Evolutionary conservation across 2,329 filamentous ascomycete species (phyloP).

Genomic region (Monosporascus sp.): DNA sequence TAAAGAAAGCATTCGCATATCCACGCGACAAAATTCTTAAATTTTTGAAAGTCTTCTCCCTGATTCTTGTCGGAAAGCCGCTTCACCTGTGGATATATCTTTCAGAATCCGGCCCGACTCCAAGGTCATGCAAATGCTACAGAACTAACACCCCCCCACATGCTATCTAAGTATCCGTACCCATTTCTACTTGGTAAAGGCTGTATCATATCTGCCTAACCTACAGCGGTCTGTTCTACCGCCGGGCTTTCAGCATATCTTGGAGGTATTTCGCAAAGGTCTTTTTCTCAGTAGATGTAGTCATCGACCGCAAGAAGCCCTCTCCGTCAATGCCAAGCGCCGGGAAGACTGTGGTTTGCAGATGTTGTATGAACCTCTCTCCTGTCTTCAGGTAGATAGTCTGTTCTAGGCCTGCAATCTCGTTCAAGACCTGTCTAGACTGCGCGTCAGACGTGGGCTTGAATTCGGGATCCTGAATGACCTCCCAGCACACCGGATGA

Average conservation of each 20-base stretch:
- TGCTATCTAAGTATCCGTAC: background rate
- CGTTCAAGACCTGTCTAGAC: constrained; percentile 78
- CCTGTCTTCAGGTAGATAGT: constrained; percentile 89
- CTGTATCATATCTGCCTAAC: background rate
- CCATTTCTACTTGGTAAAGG: background rate
- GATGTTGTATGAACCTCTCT: constrained; percentile 66
- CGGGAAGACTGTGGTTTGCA: constrained; percentile 60
- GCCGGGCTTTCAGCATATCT: constrained; percentile 45
- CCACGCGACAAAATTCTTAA: too few species aligned
- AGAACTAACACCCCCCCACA: background rate
- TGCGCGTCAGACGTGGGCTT: constrained; percentile 77
- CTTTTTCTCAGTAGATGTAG: constrained; percentile 55
- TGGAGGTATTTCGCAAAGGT: constrained; percentile 60
- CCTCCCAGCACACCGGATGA: constrained; percentile 84
- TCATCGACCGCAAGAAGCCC: constrained; percentile 55
- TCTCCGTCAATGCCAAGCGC: constrained; percentile 58
- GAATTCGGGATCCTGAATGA: constrained; percentile 74
- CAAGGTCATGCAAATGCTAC: background rate
- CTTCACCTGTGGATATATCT: background rate
- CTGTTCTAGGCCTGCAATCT: constrained; percentile 83
- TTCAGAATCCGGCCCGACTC: background rate
- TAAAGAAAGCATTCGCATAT: background rate
- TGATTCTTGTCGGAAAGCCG: background rate
- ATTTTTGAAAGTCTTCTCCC: background rate
- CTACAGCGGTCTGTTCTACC: constrained; percentile 3